Evolutionary conservation across 2,329 filamentous ascomycete species (phyloP).

Genomic region (Pestalotiopsis sp.): DNA sequence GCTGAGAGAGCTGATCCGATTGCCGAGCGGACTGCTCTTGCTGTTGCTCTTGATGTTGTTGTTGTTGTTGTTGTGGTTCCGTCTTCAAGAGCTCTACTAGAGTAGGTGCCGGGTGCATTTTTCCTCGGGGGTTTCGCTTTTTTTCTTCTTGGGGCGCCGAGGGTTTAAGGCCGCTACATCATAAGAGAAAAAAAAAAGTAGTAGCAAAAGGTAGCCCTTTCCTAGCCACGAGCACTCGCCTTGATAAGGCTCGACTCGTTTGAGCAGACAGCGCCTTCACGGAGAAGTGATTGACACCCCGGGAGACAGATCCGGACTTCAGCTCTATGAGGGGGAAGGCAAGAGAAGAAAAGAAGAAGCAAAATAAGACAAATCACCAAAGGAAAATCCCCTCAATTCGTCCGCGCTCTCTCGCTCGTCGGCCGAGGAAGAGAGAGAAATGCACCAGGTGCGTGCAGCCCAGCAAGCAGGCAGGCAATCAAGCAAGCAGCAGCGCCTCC

Average conservation of each 20-base stretch:
- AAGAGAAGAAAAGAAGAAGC: not conserved
- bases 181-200: slow-evolving; percentile 5
- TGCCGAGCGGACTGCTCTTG: slow-evolving; percentile 20
- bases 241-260: not conserved
- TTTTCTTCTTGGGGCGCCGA: not conserved
- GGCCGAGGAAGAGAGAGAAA: not conserved
- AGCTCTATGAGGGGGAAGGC: not conserved
- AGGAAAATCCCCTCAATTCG: slow-evolving; percentile 4
- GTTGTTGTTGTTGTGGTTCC: slow-evolving; percentile 26
- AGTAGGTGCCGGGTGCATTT: slow-evolving; percentile 37
- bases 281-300: not conserved
- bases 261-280: not conserved
- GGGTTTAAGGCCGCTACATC: slow-evolving; percentile 9
- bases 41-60: slow-evolving; percentile 17
- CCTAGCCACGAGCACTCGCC: not conserved
- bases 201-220: not conserved
- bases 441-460: not conserved
- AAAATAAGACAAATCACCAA: not conserved
- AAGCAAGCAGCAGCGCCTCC: not conserved
- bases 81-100: slow-evolving; percentile 37
- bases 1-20: slow-evolving; percentile 16
- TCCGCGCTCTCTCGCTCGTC: not conserved
- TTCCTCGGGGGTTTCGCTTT: slow-evolving; percentile 1
- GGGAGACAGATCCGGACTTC: not conserved
- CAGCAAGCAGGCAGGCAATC: too few relatives aligned